Evolutionary conservation across 83 land plant species (phyloP).

Genomic region (Picea abies): DNA sequence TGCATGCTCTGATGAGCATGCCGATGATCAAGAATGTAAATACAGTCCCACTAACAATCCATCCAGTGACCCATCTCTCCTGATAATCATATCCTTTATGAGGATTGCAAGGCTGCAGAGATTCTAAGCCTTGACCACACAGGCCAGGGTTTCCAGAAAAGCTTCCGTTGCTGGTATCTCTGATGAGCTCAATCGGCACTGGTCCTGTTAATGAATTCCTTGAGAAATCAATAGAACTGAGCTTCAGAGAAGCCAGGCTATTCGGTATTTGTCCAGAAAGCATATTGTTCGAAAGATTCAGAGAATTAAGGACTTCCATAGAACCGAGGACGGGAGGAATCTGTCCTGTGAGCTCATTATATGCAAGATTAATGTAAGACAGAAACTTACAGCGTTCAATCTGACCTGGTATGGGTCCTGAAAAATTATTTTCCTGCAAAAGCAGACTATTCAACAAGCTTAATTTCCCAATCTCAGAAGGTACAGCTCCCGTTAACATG

Average conservation of each 20-base stretch:
- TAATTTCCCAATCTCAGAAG: conserved; percentile 45
- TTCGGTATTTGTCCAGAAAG: conserved; percentile 65
- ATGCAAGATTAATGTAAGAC: conserved; percentile 45
- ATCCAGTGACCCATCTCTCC: conserved; percentile 21
- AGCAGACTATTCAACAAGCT: conserved; percentile 48
- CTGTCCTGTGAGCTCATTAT: conserved; percentile 44
- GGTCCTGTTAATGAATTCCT: conserved; percentile 62
- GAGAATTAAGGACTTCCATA: conserved; percentile 48
- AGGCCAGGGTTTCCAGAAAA: conserved; percentile 51
- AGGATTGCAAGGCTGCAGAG: conserved; percentile 22
- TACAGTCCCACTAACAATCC: conserved; percentile 38
- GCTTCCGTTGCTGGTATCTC: conserved; percentile 35
- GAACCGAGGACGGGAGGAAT: conserved; percentile 56
- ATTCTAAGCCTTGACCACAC: conserved; percentile 34
- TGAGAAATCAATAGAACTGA: conserved; percentile 62
- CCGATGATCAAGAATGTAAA: conserved; percentile 23
- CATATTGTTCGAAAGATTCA: conserved; percentile 67
- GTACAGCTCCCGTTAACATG: conserved; percentile 46
- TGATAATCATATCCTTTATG: conserved; percentile 14
- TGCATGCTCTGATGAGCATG: conserved; percentile 16
- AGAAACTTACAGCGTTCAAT: conserved; percentile 55
- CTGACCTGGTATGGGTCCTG: conserved; percentile 68
- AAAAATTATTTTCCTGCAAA: conserved; percentile 58
- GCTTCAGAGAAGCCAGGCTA: conserved; percentile 44
- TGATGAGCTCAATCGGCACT: conserved; percentile 51